phyloP scores from a whole-genome alignment of 75 land plant genomes.

The Selaginella tamariscina region DNA sequence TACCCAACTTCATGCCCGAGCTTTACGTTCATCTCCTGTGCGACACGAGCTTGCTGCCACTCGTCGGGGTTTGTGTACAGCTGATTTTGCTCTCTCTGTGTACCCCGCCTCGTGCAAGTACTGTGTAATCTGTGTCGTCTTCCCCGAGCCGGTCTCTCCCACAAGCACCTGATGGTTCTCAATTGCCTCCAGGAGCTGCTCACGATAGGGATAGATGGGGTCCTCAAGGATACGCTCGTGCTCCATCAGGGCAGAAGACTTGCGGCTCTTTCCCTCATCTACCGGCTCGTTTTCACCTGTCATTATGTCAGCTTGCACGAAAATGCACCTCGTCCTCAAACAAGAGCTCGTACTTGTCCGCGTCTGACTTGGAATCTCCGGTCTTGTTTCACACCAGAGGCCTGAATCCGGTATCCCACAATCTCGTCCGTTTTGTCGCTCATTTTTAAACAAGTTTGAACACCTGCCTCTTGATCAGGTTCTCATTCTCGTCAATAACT shows the following conservation, averaged over 20 bases:
- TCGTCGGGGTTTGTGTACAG: slow-evolving; percentile 95
- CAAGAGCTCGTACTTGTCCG: not conserved
- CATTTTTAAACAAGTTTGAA: not conserved
- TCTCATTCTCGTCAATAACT: slow-evolving; percentile 6
- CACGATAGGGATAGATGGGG: slow-evolving; percentile 74
- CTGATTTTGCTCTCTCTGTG: slow-evolving; percentile 88
- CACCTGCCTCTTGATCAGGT: not conserved
- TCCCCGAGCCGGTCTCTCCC: slow-evolving; percentile 99
- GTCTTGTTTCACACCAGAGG: not conserved
- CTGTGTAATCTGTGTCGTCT: too few relatives aligned
- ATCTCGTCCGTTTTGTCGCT: not conserved
- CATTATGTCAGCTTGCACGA: not conserved
- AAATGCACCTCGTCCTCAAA: not conserved
- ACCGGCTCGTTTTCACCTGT: not conserved
- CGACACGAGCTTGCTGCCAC: slow-evolving; percentile 99
- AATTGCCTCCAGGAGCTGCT: slow-evolving; percentile 68
- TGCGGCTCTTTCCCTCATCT: not conserved
- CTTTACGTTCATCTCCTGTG: slow-evolving; percentile 96
- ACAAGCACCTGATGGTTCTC: slow-evolving; percentile 88
- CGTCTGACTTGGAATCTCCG: too few relatives aligned
- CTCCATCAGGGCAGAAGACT: not conserved
- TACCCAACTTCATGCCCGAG: too few relatives aligned
- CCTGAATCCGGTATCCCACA: slow-evolving; percentile 1
- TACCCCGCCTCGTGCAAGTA: slow-evolving; percentile 99
- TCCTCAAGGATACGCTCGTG: slow-evolving; percentile 30